Evolutionary conservation across 306 rosid species (phyloP).

Genomic region (Bauhinia variegata): DNA sequence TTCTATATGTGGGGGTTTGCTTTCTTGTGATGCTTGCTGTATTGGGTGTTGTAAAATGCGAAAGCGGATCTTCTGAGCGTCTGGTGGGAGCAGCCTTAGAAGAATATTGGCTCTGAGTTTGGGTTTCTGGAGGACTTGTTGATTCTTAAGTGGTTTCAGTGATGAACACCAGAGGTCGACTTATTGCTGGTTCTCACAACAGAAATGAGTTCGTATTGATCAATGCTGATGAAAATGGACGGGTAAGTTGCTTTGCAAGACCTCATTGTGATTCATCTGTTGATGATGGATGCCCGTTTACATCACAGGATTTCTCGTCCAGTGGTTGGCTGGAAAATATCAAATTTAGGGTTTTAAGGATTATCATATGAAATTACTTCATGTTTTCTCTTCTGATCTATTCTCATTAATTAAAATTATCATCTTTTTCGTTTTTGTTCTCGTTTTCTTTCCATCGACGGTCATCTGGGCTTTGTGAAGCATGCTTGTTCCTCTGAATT

Average conservation of each 20-base stretch:
- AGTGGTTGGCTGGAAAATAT: slow-evolving; percentile 18
- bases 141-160: slow-evolving; percentile 29
- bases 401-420: not conserved
- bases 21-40: slow-evolving; percentile 39
- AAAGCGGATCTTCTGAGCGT: slow-evolving; percentile 46
- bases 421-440: not conserved
- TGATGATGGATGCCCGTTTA: slow-evolving; percentile 16
- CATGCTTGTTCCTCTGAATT: slow-evolving; percentile 3
- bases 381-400: slow-evolving; percentile 19
- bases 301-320: not conserved
- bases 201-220: slow-evolving; percentile 94
- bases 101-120: slow-evolving; percentile 40
- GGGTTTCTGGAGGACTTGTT: slow-evolving; percentile 40
- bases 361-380: not conserved
- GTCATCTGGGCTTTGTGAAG: not conserved
- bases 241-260: slow-evolving; percentile 48
- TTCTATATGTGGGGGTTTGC: slow-evolving; percentile 37
- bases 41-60: slow-evolving; percentile 34
- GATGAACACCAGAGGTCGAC: slow-evolving; percentile 90
- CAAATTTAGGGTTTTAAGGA: slow-evolving; percentile 30
- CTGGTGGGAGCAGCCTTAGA: slow-evolving; percentile 24
- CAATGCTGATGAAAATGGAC: slow-evolving; percentile 92
- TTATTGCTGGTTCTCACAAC: slow-evolving; percentile 97
- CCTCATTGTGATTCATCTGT: not conserved
- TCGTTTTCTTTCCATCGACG: slow-evolving; percentile 36